Base-by-base conservation (phyloP, 306 rosid genomes). In the Datisca glomerata region DNA sequence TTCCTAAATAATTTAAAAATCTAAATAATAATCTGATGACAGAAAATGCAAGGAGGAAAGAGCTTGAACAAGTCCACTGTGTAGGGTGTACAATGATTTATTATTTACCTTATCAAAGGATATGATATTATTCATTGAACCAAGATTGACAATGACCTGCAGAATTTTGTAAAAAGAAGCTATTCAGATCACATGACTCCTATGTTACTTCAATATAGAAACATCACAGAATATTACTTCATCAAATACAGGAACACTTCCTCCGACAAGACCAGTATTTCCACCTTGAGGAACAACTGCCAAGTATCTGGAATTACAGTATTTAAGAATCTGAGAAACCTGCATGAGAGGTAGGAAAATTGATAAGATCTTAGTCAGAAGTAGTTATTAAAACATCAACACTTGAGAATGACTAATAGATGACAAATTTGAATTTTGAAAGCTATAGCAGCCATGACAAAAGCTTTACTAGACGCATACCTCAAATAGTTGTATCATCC, bases 221-320 rank as follows among this genome's bases (percentile, higher is more conserved):
- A 18, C 43, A 35, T n/a, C n/a, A n/a, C n/a, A 39, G 19, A n/a
- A 50, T 22, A 65, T 71, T 79, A 89, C 97, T 68, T 89, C 97
- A 60, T 89, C 97, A 76, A 71, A 89, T 41, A 89, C 91, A 57
- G 97, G 97, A 44, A 89, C 83, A 37, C 97, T 83, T 72, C 97
- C 97, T 2, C 97, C 97, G 5, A 89, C 97, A 70, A 87, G 94
- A 48, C 97, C 94, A 33, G 97, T 83, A 65, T 87, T 87, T 67
- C 94, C 97, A 45, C 97, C 97, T 70, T 87, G 97, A 5, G 97
- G 97, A 64, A 79, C 97, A 60, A 83, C 83, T 55, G 97, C 86
- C 69, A 87, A 63, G 67, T 58, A 36, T 66, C 97, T 76, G 40
- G 86, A 87, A 62, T 76, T 59, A 55, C 97, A 87, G 60, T 87